A percentile compares a stretch with the other conserved stretches of the same genome.
phyloP scores from a whole-genome alignment of 805 yeast species.

The Saturnispora besseyi region DNA sequence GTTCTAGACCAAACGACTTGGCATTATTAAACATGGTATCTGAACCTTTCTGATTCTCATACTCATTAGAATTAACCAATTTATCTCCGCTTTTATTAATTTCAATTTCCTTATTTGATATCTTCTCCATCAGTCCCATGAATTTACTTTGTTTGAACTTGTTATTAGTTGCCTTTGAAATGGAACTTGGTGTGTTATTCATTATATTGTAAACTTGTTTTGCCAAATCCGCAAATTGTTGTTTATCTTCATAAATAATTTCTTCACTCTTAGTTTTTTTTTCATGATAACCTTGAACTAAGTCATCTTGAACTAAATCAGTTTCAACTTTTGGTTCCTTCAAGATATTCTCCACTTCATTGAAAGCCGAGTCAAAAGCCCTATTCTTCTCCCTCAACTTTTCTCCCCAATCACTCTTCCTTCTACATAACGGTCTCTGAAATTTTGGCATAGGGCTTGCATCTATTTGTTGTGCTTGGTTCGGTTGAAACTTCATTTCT shows the following conservation, averaged over 20 bases:
- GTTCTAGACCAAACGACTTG: background rate
- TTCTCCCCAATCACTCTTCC: slow-evolving; percentile 9
- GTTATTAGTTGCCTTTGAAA: slow-evolving; percentile 24
- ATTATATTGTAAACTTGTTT: slow-evolving; percentile 31
- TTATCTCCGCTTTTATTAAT: slow-evolving; percentile 29
- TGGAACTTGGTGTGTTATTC: slow-evolving; percentile 24
- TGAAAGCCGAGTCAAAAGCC: background rate
- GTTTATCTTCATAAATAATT: slow-evolving; percentile 16
- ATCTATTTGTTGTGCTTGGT: background rate
- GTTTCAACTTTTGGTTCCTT: background rate
- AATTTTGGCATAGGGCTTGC: background rate
- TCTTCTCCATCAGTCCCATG: slow-evolving; percentile 33
- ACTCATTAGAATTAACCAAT: slow-evolving; percentile 28
- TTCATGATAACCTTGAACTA: background rate
- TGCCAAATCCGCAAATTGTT: slow-evolving; percentile 33
- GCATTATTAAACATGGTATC: slow-evolving; percentile 5
- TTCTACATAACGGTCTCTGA: background rate
- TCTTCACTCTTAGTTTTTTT: background rate
- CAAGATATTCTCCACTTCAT: background rate
- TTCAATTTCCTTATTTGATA: slow-evolving; percentile 33
- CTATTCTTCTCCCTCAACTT: slow-evolving; percentile 17
- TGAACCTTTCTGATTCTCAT: slow-evolving; percentile 24
- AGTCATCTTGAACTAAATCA: background rate
- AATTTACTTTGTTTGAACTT: slow-evolving; percentile 35
- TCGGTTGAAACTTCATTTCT: slow-evolving; percentile 10